Evolutionary conservation across 371 early-diverging fungal genomes (phyloP).

Genomic region (Mortierella polycephala): DNA sequence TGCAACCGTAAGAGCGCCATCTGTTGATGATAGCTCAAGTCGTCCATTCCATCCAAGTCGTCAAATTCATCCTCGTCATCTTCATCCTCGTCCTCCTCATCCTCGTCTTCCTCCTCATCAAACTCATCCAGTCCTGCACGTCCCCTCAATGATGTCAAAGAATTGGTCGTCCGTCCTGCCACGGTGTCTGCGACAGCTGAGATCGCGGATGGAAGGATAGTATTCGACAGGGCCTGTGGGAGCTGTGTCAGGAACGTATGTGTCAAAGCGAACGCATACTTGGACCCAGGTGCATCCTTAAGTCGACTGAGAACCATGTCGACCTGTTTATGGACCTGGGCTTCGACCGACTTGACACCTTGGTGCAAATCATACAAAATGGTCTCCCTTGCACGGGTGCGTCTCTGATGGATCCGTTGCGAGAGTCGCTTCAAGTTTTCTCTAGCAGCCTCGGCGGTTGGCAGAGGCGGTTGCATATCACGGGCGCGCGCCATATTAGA

Average conservation of each 20-base stretch:
- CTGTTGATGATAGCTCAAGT: conserved; percentile 24
- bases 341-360: conserved; percentile 48
- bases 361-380: conserved; percentile 46
- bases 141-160: conserved; percentile 31
- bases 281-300: conserved; percentile 44
- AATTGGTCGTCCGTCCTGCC: conserved; percentile 38
- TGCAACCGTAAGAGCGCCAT: not conserved
- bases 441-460: conserved; percentile 29
- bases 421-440: conserved; percentile 39
- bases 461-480: conserved; percentile 10
- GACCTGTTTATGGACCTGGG: conserved; percentile 49
- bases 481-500: conserved; percentile 36
- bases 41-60: conserved; percentile 24
- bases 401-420: conserved; percentile 42
- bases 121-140: conserved; percentile 40
- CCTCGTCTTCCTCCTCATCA: conserved; percentile 51
- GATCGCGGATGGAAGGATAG: conserved; percentile 48
- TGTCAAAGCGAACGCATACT: conserved; percentile 45
- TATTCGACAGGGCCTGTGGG: conserved; percentile 36
- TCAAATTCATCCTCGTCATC: conserved; percentile 21
- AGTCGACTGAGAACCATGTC: conserved; percentile 48
- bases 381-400: conserved; percentile 40
- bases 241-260: conserved; percentile 41
- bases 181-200: conserved; percentile 51
- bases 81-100: conserved; percentile 43